A percentile compares a stretch with the other conserved stretches of the same genome.
Evolutionary conservation across 148 eudicot species (phyloP).

Genomic region (Persicaria tinctoria): DNA sequence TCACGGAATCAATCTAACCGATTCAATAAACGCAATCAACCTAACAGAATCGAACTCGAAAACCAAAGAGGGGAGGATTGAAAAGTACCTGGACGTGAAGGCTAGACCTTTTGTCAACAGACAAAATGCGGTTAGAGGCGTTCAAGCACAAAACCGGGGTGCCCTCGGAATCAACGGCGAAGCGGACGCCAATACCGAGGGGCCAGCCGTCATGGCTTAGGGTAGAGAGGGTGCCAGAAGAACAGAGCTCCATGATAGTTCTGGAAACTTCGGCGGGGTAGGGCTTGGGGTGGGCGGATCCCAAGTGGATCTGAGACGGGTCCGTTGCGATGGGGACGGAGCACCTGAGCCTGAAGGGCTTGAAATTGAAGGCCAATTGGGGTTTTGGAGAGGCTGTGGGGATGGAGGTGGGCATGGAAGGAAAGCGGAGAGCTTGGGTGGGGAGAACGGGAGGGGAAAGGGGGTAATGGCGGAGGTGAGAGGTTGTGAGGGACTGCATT

Average conservation of each 20-base stretch:
- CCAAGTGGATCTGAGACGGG: slow-evolving; percentile 36
- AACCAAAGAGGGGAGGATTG: neutral
- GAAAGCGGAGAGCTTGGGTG: neutral
- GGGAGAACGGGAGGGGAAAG: neutral
- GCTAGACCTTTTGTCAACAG: slow-evolving; percentile 39
- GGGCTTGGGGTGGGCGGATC: slow-evolving; percentile 35
- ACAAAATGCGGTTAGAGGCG: slow-evolving; percentile 26
- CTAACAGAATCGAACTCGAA: no score
- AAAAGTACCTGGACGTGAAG: slow-evolving; percentile 66
- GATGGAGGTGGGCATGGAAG: neutral
- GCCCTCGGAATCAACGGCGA: slow-evolving; percentile 54
- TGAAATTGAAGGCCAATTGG: neutral
- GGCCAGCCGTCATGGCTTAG: slow-evolving; percentile 64
- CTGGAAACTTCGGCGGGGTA: slow-evolving; percentile 79
- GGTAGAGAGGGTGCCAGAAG: slow-evolving; percentile 58
- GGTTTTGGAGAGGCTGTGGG: neutral
- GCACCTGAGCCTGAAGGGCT: neutral
- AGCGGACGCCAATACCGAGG: slow-evolving; percentile 62
- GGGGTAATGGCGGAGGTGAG: neutral
- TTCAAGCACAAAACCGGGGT: slow-evolving; percentile 50
- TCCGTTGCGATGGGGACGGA: neutral
- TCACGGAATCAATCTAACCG: no score
- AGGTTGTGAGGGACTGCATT: neutral
- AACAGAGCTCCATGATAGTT: slow-evolving; percentile 75
- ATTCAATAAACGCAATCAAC: no score